Conservation (phyloP, 495 filamentous ascomycete species). For the Stereocaulon alpinum region DNA sequence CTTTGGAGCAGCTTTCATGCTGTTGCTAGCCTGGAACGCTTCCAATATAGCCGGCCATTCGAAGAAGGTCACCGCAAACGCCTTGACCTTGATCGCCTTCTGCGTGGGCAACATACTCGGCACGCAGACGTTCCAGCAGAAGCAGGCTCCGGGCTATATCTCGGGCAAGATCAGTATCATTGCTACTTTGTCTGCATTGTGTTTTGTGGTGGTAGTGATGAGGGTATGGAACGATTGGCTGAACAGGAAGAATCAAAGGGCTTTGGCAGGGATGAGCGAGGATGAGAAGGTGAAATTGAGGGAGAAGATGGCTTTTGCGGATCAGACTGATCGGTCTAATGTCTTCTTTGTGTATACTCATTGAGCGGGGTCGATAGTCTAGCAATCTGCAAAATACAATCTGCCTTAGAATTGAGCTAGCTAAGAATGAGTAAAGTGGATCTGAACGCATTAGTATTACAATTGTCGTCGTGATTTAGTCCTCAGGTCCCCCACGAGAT, state of each 20-base stretch:
- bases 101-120: constrained; percentile 50
- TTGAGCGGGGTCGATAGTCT: background rate
- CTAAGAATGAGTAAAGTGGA: no score
- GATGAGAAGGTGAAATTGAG: constrained; percentile 22
- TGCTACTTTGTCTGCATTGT: constrained; percentile 23
- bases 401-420: no score
- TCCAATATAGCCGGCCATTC: constrained; percentile 27
- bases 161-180: constrained; percentile 29
- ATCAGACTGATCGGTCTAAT: constrained; percentile 30
- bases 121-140: constrained; percentile 44
- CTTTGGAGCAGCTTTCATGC: constrained; percentile 27
- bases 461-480: no score
- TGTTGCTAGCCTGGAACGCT: constrained; percentile 27
- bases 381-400: no score
- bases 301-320: constrained; percentile 29
- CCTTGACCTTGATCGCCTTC: constrained; percentile 37
- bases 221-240: constrained; percentile 26
- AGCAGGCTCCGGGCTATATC: constrained; percentile 35
- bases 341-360: constrained; percentile 30
- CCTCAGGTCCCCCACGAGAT: no score
- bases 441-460: no score
- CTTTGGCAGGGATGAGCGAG: constrained; percentile 23
- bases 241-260: constrained; percentile 25
- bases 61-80: constrained; percentile 25
- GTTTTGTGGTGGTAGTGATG: constrained; percentile 25